Evolutionary conservation across 2,329 filamentous ascomycete species (phyloP).

Genomic region (Trichophyton equinum): DNA sequence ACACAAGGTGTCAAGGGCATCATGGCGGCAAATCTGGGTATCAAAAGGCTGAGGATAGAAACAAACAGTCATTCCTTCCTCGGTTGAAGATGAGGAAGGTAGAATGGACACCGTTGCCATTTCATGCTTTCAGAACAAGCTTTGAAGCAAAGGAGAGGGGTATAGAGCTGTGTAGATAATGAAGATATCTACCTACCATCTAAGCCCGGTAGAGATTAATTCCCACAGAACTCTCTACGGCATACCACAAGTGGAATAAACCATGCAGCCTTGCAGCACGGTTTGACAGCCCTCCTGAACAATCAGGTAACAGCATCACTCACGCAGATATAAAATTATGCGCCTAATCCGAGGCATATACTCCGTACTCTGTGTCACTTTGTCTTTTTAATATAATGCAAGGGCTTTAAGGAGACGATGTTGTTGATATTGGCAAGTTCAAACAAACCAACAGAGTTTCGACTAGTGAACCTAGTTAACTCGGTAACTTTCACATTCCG

Average conservation of each 20-base stretch:
- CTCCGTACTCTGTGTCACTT: background rate
- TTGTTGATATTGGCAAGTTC: too few relatives aligned
- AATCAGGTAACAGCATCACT: background rate
- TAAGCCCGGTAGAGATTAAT: background rate
- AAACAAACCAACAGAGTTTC: too few relatives aligned
- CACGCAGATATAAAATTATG: background rate
- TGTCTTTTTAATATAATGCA: background rate
- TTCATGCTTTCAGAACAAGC: background rate
- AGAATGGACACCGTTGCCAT: background rate
- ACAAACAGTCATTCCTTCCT: background rate
- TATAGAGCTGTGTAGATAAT: background rate
- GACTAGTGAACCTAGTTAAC: too few relatives aligned
- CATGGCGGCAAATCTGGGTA: background rate
- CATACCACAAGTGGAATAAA: background rate
- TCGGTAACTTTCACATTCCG: too few relatives aligned
- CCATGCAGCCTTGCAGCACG: background rate
- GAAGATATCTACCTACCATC: background rate
- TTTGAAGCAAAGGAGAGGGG: background rate
- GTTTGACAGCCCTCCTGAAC: background rate
- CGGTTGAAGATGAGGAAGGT: background rate
- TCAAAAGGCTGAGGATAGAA: background rate
- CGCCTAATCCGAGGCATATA: too few relatives aligned
- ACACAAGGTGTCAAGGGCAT: background rate
- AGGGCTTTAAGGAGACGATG: too few relatives aligned
- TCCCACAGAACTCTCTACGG: background rate